phyloP scores from a whole-genome alignment of 805 yeast genomes.

The Yamadazyma nakazawae region DNA sequence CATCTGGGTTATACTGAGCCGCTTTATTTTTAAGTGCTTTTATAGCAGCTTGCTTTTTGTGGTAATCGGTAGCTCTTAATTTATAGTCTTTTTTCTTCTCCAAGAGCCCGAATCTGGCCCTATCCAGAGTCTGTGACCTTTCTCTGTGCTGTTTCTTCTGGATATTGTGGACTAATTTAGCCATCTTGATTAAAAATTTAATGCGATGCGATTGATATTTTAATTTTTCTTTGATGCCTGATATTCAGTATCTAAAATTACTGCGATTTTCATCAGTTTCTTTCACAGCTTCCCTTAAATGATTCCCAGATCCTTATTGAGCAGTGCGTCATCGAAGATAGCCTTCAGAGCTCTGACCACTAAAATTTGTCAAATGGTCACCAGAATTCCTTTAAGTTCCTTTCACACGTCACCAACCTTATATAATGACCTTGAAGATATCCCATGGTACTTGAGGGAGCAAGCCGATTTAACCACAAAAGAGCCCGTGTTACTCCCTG shows the following conservation, averaged over 20 bases:
- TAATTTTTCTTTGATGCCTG: neutral
- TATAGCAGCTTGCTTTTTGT: constrained; percentile 58
- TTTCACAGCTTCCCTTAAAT: neutral
- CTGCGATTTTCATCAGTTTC: neutral
- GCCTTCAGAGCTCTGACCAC: neutral
- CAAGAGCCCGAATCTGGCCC: constrained; percentile 76
- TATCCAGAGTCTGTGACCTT: constrained; percentile 77
- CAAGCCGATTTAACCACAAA: constrained; percentile 18
- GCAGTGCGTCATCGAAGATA: neutral
- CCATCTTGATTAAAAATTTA: constrained; percentile 43
- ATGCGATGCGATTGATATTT: constrained; percentile 6
- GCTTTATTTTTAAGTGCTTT: constrained; percentile 75
- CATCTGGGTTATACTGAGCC: constrained; percentile 81
- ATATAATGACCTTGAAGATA: neutral
- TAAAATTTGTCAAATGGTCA: no score
- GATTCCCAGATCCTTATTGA: neutral
- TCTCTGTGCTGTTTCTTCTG: constrained; percentile 97
- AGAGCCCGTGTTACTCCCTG: constrained; percentile 39
- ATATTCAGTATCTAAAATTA: neutral
- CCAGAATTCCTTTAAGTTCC: neutral
- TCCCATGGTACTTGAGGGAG: constrained; percentile 64
- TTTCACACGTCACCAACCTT: neutral
- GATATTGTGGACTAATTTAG: constrained; percentile 78
- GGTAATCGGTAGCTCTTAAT: constrained; percentile 54
- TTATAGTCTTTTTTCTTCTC: constrained; percentile 73